A percentile compares a stretch with the other conserved stretches of the same genome.
These are phyloP conservation scores for Echinochloa phyllopogon DNA, from an alignment of 176 grass and related monocot genomes.

Conservation along the genomic window DNA sequence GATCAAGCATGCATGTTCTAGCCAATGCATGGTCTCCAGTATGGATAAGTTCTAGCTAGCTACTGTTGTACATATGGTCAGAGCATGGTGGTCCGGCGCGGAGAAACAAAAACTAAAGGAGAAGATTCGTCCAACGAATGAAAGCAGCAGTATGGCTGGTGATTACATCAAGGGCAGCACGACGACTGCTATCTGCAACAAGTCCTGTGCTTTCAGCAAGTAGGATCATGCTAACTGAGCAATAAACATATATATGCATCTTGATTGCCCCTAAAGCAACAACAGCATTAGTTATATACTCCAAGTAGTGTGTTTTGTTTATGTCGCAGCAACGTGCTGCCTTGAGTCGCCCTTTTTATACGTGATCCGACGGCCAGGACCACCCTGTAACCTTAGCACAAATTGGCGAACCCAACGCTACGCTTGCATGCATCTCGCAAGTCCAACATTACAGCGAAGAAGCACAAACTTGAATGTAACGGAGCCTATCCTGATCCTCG, in stretches of 20 bases:
- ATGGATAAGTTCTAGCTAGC: conserved; percentile 22
- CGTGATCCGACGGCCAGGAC: conserved; percentile 42
- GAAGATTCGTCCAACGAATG: background rate
- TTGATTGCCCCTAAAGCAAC: conserved; percentile 41
- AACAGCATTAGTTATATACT: background rate
- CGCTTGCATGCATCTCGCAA: background rate
- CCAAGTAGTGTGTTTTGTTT: background rate
- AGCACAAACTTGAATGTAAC: background rate
- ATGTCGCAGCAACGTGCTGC: background rate
- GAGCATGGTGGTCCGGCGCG: background rate
- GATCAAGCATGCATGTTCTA: background rate
- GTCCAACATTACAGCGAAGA: background rate
- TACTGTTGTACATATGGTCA: background rate
- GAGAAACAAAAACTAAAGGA: background rate
- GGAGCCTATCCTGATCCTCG: background rate
- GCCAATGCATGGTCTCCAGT: conserved; percentile 25
- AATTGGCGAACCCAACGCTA: background rate
- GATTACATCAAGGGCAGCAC: conserved; percentile 12
- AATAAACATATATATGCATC: background rate
- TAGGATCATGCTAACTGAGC: background rate
- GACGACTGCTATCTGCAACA: background rate
- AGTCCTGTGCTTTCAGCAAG: conserved; percentile 22
- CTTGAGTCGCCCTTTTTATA: background rate
- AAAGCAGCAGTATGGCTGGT: background rate
- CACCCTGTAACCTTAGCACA: background rate